Evolutionary conservation across 768 basidiomycete genomes (phyloP), one percentile per base, ranked within the genome.

Genomic region (Collybiopsis luxurians): DNA sequence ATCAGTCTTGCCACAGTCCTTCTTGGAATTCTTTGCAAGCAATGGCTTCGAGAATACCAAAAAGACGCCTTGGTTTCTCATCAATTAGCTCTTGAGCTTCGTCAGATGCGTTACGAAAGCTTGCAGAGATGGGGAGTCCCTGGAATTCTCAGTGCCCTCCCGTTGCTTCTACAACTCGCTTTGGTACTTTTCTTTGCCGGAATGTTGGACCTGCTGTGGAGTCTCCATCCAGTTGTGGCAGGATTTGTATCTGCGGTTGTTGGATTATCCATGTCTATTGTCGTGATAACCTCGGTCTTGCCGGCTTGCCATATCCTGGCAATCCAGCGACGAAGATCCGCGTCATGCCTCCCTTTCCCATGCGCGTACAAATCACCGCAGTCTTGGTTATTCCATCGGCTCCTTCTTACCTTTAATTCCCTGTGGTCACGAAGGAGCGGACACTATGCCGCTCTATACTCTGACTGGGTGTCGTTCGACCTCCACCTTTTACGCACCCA

Each of bases 151-250:
- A 60, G 66, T 3, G 26, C 60, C 4, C 63, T 73, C 15, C 70
- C 69, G 4, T 43, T 72, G 4, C 42, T 70, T 10, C 63, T 73
- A 9, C 70, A 72, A 52, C 53, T 59, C 17, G 63, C 70, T 4
- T 55, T 73, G 28, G 54, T 70, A 7, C 56, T 72, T 2, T 73
- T 73, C 58, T 67, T 70, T 43, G 47, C 55, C 2, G 71, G 71
- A 2, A 42, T 72, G 3, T 40, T 67, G 7, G 62, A 67, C 26
- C 58, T 70, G 9, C 60, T 73, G 4, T 70, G 69, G 69, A 48
- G 43, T 4, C 38, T 67, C 24, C 61, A 66, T 45, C 19, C 26
- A 9, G 30, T 42, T 2, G 63, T 72, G 2, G 67, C 66, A 1
- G 53, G 60, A 1, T 28, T 60, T 17, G 47, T 66, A 4, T 59